Evolutionary conservation across 2,329 filamentous ascomycete genomes (phyloP).

Genomic region (Fusarium caatingaense): DNA sequence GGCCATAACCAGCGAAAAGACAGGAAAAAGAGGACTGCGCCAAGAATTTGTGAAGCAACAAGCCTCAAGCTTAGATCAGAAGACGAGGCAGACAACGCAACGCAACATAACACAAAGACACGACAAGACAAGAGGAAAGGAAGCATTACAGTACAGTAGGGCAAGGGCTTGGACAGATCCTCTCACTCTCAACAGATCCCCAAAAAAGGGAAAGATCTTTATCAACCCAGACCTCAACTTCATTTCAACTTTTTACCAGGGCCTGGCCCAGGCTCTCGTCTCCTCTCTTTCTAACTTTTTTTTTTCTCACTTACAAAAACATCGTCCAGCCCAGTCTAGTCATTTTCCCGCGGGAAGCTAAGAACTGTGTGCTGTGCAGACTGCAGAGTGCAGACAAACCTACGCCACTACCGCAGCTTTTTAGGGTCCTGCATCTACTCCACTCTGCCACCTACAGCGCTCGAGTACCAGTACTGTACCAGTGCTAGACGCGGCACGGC

Average conservation of each 20-base stretch:
- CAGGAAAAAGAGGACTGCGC: constrained; percentile 28
- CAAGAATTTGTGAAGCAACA: constrained; percentile 37
- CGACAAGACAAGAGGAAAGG: constrained; percentile 2
- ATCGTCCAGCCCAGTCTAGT: constrained; percentile 3
- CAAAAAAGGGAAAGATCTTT: constrained; percentile 35
- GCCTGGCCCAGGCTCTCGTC: constrained; percentile 10
- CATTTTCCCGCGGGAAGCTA: constrained; percentile 31
- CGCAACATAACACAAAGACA: background rate
- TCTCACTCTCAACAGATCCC: constrained; percentile 33
- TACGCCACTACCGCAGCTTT: constrained; percentile 32
- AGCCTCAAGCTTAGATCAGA: constrained; percentile 27
- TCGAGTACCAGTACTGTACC: background rate
- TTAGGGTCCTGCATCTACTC: constrained; percentile 41
- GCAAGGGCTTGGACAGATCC: constrained; percentile 34
- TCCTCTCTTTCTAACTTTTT: background rate
- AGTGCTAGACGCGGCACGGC: constrained; percentile 29
- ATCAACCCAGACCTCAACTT: constrained; percentile 27
- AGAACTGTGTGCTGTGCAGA: constrained; percentile 20
- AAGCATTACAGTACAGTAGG: constrained; percentile 17
- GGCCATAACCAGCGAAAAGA: constrained; percentile 33
- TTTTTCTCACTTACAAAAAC: constrained; percentile 13
- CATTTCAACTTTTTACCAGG: constrained; percentile 26
- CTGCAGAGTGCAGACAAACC: constrained; percentile 3
- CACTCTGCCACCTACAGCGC: constrained; percentile 14
- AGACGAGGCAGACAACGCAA: constrained; percentile 30